Evolutionary conservation across 2,329 filamentous ascomycete genomes (phyloP), one percentile per base, ranked within the genome.

Genomic region (Pyrenochaeta sp.): DNA sequence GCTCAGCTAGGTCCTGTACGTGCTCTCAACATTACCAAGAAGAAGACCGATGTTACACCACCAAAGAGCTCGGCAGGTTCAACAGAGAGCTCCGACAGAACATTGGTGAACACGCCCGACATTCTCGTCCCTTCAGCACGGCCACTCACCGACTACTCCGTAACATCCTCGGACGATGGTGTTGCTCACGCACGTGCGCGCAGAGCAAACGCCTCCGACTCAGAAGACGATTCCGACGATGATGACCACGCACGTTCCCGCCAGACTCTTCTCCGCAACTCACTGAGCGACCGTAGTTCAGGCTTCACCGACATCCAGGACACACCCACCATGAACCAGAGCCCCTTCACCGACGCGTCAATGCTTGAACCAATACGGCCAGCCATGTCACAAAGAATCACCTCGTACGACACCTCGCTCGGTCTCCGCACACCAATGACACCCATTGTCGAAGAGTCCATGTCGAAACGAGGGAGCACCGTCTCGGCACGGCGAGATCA

Each of bases 361-460:
- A 51, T 55, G 7, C 43, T 66, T 15, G 60, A 61, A n/a, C 42
- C 51, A 7, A 42, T 51, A 23, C 55, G 58, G 8, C 64, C 61
- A 9, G 51, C 48, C 19, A 55, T 63, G 35, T 57, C 58, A 8
- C 58, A 65, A 21, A 60, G 67, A 34, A 61, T 67, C 50, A 63
- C 59, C 9, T 69, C 65, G 2, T 61, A 62, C 45, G 59, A 62
- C 18, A 53, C 53, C 3, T 61, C 60, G 7, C 61, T 57, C 19
- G 58, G 54, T 14, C 48, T 68, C 3, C 62, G 61, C 14, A 53
- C 60, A 15, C 65, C 67, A 7, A 69, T 78, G 47, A 73, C 70
- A 14, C 74, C 74, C 13, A 75, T 77, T n/a, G 72, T 73, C 6
- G 76, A 78, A 45, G 75, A 78, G 51, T 68, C 69, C 1, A 69